These are phyloP conservation scores for Myochromella boudieri DNA, from an alignment of 768 basidiomycete genomes.

Conservation along the genomic window DNA sequence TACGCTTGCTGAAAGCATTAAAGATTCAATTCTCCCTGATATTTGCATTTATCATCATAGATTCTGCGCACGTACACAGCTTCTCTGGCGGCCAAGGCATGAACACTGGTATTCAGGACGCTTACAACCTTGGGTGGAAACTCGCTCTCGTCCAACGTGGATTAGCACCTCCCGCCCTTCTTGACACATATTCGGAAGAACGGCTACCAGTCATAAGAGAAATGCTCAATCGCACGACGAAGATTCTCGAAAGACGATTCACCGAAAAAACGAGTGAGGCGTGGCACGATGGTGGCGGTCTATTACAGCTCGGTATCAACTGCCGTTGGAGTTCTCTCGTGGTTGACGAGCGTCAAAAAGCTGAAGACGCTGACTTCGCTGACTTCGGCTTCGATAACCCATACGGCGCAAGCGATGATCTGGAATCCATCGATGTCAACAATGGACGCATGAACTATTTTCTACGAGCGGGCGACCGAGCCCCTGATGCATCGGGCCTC, in stretches of 20 bases:
- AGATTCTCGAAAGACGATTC: slow-evolving; percentile 24
- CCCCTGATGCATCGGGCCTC: slow-evolving; percentile 40
- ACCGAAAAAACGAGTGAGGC: slow-evolving; percentile 7
- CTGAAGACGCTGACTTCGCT: slow-evolving; percentile 13
- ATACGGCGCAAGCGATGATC: slow-evolving; percentile 13
- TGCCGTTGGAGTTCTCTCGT: slow-evolving; percentile 52
- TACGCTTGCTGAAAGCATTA: slow-evolving; percentile 13
- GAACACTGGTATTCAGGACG: slow-evolving; percentile 25
- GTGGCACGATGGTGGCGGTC: slow-evolving; percentile 21
- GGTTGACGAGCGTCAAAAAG: slow-evolving; percentile 35
- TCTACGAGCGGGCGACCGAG: slow-evolving; percentile 42
- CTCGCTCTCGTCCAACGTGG: slow-evolving; percentile 39
- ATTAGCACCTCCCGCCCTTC: slow-evolving; percentile 31
- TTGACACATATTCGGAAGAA: slow-evolving; percentile 42
- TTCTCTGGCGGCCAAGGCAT: slow-evolving; percentile 41
- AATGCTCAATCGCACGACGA: slow-evolving; percentile 42
- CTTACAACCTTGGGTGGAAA: slow-evolving; percentile 45
- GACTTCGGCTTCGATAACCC: slow-evolving; percentile 9
- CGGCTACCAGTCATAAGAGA: slow-evolving; percentile 45
- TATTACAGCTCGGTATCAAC: slow-evolving; percentile 50
- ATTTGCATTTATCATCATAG: slow-evolving; percentile 23
- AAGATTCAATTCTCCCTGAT: neutral
- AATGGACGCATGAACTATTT: slow-evolving; percentile 21
- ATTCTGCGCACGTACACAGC: slow-evolving; percentile 48
- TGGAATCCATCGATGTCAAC: slow-evolving; percentile 20